Evolutionary conservation across 768 basidiomycete genomes (phyloP), one percentile per base, ranked within the genome.

Genomic region (Leccinum incarnatum): DNA sequence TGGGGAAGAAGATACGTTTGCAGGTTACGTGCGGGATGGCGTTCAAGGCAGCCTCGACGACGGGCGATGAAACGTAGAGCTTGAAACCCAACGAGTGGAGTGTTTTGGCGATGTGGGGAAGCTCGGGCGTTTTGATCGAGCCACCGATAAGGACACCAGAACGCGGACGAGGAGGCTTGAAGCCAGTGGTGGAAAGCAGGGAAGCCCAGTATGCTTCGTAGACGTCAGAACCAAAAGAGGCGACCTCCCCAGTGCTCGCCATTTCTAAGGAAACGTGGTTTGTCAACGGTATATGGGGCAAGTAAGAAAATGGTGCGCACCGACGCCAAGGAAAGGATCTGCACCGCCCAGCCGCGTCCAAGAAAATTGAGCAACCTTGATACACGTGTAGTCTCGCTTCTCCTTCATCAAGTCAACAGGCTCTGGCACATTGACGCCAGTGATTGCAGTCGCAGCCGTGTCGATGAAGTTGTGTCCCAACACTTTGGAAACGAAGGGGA

Each of bases 401-500:
- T 89, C 81, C 55, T 86, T 82, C 95, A 98, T 98, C 58, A 95
- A 75, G 69, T 99, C 95, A 25, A 95, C 75, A 6, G 97, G 91
- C 62, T 87, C 89, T 2, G 97, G 97, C 0, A 98, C 93, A 62
- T 93, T 80, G 59, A 89, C 81, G 55, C 85, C 88, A 19, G 89
- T 83, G 63, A 96, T 96, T 19, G 95, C 95, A 25, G 86, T 82
- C 15, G 94, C 89, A 14, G 96, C 96, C 42, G 88, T 87, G 62
- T 98, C 91, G 65, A 99, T 94, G 74, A 98, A 98, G 80, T 99
- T 98, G 75, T 89, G 88, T 48, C 93, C 96, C 62, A 98, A 82
- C 17, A 98, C 96, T 79, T 98, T 98, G 59, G 94, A 97, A 3
- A 99, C 97, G 78, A 99, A 99, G 62, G 96, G 95, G 90, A 98